Evolutionary conservation across 371 early-diverging fungal genomes (phyloP), one percentile per base, ranked within the genome.

Genomic region (Actinomucor elegans): DNA sequence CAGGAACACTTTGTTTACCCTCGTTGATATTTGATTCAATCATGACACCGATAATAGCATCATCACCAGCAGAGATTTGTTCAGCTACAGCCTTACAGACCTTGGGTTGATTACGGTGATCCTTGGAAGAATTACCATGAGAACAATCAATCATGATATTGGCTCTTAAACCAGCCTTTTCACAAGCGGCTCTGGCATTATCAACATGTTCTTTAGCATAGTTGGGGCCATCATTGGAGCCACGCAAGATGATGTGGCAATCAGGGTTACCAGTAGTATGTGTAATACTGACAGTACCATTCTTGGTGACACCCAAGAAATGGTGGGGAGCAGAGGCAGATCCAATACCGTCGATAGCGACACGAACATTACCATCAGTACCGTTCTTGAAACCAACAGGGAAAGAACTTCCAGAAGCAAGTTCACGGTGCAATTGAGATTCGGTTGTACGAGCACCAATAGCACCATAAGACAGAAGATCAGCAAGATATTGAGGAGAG

Each of bases 371-470:
- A 38, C 97, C 97, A 55, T 96, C 94, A 0, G 88, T 85, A 11
- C 96, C 96, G 66, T 95, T 95, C 70, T 96, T 97, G 82, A 96
- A 96, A 5, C 97, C 97, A 26, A 97, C 91, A 5, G 97, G 94
- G 55, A 92, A 89, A 20, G 94, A 94, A 3, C 93, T 80, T 17
- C 97, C 97, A n/a, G 90, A 89, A 21, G 96, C 92, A 23, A 97
- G 79, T 71, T 97, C 97, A 46, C 97, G 84, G 66, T 97, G 97
- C 26, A 96, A 81, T 66, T 93, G 93, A 31, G 91, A 90, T 66
- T 93, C 92, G 11, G 96, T 96, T 5, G 97, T 96, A 38, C 97
- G 80, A 4, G 97, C 97, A 27, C 97, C 94, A 59, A 95, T 94
- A 17, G 96, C 94, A 24, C 93, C 97, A 94, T 95, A 97, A 48